Conservation (phyloP, 2,329 filamentous ascomycete species). For the Dothidotthia symphoricarpi region DNA sequence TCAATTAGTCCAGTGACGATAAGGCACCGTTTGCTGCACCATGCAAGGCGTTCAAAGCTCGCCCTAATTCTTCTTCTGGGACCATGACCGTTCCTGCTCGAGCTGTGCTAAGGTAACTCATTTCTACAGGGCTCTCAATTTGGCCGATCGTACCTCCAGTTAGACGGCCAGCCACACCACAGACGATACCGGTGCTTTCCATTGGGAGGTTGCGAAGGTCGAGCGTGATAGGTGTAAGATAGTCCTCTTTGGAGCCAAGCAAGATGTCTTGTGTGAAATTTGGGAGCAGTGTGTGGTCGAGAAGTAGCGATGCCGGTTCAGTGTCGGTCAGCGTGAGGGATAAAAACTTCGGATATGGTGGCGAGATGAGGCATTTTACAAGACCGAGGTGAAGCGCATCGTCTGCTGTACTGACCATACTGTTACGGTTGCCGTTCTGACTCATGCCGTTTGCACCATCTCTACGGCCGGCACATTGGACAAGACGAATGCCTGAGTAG, state of each 20-base stretch:
- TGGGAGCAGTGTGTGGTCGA: constrained; percentile 66
- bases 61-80: constrained; percentile 68
- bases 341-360: constrained; percentile 63
- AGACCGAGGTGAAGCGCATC: constrained; percentile 50
- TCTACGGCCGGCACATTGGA: constrained; percentile 74
- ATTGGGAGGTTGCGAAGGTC: constrained; percentile 78
- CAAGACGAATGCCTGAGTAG: constrained; percentile 65
- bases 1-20: constrained; percentile 14
- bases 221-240: constrained; percentile 81
- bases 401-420: constrained; percentile 38
- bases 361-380: constrained; percentile 49
- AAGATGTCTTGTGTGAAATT: constrained; percentile 62
- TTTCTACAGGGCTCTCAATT: constrained; percentile 58
- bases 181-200: constrained; percentile 92
- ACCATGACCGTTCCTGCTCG: constrained; percentile 87
- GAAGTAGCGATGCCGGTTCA: constrained; percentile 69
- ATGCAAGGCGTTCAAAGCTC: constrained; percentile 68
- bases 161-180: constrained; percentile 81
- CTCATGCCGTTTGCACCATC: constrained; percentile 34
- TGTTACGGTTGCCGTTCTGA: constrained; percentile 28
- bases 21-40: constrained; percentile 36
- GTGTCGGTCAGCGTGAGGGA: constrained; percentile 71
- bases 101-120: constrained; percentile 88
- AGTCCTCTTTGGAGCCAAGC: constrained; percentile 70
- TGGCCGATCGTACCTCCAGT: constrained; percentile 63